phyloP scores from a whole-genome alignment of 192 early-diverging fungal genomes.

The Coemansia sp. region DNA sequence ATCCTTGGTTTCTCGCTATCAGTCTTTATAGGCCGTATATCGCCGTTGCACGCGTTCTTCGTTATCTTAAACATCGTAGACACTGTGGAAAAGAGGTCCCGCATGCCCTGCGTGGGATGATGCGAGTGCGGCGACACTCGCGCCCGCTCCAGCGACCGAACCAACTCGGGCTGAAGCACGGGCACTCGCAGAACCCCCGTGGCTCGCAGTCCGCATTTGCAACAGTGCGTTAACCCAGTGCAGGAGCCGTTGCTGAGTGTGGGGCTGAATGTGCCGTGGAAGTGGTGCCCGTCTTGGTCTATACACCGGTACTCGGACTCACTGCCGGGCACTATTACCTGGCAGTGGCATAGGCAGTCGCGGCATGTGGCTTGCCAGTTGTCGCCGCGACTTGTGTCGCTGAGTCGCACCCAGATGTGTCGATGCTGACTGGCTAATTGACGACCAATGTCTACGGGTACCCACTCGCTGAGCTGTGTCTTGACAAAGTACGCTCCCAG shows the following conservation, averaged over 20 bases:
- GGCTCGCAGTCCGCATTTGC: conserved; percentile 25
- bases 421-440: conserved; percentile 19
- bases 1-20: conserved; percentile 16
- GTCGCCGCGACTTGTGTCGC: neutral
- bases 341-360: conserved; percentile 27
- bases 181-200: conserved; percentile 4
- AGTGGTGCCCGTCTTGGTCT: conserved; percentile 37
- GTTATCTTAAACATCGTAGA: conserved; percentile 17
- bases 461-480: conserved; percentile 33
- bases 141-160: conserved; percentile 13
- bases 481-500: conserved; percentile 29
- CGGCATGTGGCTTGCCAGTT: conserved; percentile 28
- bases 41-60: conserved; percentile 28
- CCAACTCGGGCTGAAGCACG: conserved; percentile 14
- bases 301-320: conserved; percentile 14
- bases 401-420: conserved; percentile 33
- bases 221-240: conserved; percentile 29
- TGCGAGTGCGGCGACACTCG: conserved; percentile 22
- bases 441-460: conserved; percentile 17
- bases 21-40: conserved; percentile 15
- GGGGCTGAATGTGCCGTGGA: conserved; percentile 17
- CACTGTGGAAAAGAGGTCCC: conserved; percentile 31
- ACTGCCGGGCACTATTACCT: neutral
- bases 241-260: neutral
- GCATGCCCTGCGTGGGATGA: conserved; percentile 32